Evolutionary conservation across 2,329 filamentous ascomycete species (phyloP).

Genomic region (Aureobasidium subglaciale): DNA sequence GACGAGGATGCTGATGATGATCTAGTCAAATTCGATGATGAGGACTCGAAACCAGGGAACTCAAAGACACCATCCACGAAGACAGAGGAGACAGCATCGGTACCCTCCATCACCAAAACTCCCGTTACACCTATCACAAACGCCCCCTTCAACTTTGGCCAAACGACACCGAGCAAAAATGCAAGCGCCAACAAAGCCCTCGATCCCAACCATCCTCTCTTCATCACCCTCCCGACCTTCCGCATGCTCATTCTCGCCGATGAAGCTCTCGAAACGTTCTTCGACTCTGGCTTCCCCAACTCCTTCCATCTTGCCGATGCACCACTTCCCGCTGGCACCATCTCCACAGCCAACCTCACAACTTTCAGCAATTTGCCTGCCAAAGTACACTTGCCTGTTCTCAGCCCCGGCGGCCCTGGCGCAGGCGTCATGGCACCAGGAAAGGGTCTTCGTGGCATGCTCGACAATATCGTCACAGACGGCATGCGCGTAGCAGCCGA

Average conservation of each 20-base stretch:
- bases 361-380: constrained; percentile 70
- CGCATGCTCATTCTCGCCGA: constrained; percentile 97
- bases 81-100: constrained; percentile 15
- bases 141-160: constrained; percentile 19
- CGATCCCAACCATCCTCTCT: constrained; percentile 84
- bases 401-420: constrained; percentile 27
- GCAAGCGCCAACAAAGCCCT: constrained; percentile 82
- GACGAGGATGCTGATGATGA: constrained; percentile 31
- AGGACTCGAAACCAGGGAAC: constrained; percentile 25
- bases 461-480: constrained; percentile 96
- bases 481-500: constrained; percentile 94
- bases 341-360: constrained; percentile 63
- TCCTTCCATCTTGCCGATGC: constrained; percentile 81
- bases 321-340: constrained; percentile 41
- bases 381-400: constrained; percentile 18
- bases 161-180: constrained; percentile 41
- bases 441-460: constrained; percentile 79
- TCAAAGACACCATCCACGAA: no score
- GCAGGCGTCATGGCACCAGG: constrained; percentile 54
- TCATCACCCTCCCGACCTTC: constrained; percentile 96
- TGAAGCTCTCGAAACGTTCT: constrained; percentile 92
- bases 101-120: constrained; percentile 4
- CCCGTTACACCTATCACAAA: constrained; percentile 16
- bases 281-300: constrained; percentile 88
- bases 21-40: constrained; percentile 53